Conservation (phyloP, 2,329 filamentous ascomycete genomes). For the Purpureocillium lavendulum region DNA sequence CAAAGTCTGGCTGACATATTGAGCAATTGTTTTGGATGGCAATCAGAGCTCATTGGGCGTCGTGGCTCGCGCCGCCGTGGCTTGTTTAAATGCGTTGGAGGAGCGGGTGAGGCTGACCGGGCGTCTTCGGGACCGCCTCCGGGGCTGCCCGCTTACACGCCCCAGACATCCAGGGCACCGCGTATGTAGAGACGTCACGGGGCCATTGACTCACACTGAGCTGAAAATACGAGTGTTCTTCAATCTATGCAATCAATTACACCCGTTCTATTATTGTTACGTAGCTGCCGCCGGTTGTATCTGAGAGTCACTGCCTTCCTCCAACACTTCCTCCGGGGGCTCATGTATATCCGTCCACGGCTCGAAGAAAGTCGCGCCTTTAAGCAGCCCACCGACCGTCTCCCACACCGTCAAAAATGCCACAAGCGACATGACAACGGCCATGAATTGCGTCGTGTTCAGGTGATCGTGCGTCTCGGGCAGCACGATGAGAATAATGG, state of each 20-base stretch:
- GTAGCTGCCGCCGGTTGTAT: too few relatives aligned
- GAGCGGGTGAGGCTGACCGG: not conserved
- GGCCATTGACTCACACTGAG: not conserved
- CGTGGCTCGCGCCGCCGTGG: too few relatives aligned
- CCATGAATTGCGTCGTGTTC: slow-evolving; percentile 25
- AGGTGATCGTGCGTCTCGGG: slow-evolving; percentile 25
- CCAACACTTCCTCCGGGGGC: slow-evolving; percentile 6
- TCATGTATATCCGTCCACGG: slow-evolving; percentile 21
- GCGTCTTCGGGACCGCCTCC: not conserved
- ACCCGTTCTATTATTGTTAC: too few relatives aligned
- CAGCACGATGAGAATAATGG: slow-evolving; percentile 23
- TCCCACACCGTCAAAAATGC: slow-evolving; percentile 35
- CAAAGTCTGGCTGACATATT: not conserved
- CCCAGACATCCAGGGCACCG: too few relatives aligned
- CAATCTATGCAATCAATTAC: too few relatives aligned
- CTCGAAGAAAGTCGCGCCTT: slow-evolving; percentile 21
- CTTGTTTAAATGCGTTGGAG: too few relatives aligned
- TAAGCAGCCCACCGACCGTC: slow-evolving; percentile 26
- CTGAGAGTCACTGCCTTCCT: slow-evolving; percentile 8
- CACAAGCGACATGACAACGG: slow-evolving; percentile 32
- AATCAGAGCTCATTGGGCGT: too few relatives aligned
- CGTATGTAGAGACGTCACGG: not conserved
- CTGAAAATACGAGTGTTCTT: too few relatives aligned
- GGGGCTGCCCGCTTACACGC: not conserved
- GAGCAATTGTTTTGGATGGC: too few relatives aligned